These are phyloP conservation scores for Erysimum cheiri DNA, from an alignment of 441 rosid genomes.

Conservation along the genomic window DNA sequence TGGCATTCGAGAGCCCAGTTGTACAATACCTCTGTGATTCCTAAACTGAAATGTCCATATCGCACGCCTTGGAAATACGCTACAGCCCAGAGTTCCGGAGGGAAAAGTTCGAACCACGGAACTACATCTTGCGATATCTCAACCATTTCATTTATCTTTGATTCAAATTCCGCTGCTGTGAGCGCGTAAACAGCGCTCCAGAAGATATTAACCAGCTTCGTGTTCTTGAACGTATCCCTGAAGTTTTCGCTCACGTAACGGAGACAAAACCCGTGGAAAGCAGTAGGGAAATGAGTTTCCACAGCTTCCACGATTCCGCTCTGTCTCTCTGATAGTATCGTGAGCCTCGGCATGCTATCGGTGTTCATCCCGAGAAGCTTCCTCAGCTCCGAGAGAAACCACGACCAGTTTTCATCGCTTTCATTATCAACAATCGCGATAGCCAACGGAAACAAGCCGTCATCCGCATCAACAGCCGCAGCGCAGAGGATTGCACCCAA, in stretches of 20 bases:
- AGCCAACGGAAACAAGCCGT: slow-evolving; percentile 80
- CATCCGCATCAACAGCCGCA: slow-evolving; percentile 89
- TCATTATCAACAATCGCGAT: slow-evolving; percentile 79
- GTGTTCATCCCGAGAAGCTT: slow-evolving; percentile 92
- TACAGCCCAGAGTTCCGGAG: slow-evolving; percentile 39
- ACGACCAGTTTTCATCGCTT: slow-evolving; percentile 90
- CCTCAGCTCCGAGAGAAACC: slow-evolving; percentile 93
- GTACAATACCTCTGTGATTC: slow-evolving; percentile 80
- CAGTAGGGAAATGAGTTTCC: slow-evolving; percentile 89
- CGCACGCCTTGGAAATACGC: slow-evolving; percentile 41
- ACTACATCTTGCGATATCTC: slow-evolving; percentile 82
- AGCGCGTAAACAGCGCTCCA: slow-evolving; percentile 96
- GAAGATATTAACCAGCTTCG: slow-evolving; percentile 86
- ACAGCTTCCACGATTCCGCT: slow-evolving; percentile 83
- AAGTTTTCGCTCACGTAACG: slow-evolving; percentile 86
- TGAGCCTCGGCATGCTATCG: slow-evolving; percentile 94
- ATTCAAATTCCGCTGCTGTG: slow-evolving; percentile 74
- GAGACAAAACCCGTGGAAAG: slow-evolving; percentile 91
- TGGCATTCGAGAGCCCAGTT: slow-evolving; percentile 97
- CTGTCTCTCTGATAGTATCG: slow-evolving; percentile 91
- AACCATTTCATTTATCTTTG: slow-evolving; percentile 77
- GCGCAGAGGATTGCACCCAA: slow-evolving; percentile 85
- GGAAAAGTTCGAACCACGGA: slow-evolving; percentile 75
- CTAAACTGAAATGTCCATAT: slow-evolving; percentile 84
- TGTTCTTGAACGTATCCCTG: slow-evolving; percentile 81